Evolutionary conservation across 1,284 basidiomycete species (phyloP).

Genomic region (Pseudozyma flocculosa): DNA sequence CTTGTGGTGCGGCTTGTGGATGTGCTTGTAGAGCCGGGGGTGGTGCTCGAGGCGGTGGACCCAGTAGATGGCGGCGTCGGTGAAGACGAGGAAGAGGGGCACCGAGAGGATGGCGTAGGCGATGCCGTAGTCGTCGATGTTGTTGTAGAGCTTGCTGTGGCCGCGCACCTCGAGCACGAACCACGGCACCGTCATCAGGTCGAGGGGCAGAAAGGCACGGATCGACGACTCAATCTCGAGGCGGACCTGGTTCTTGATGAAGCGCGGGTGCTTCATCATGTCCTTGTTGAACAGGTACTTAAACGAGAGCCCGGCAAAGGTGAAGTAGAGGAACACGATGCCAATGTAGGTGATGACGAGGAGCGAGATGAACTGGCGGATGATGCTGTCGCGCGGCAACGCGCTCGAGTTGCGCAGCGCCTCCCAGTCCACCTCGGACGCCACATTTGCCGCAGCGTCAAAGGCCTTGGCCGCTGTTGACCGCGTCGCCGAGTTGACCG

Average conservation of each 20-base stretch:
- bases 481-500: too few relatives aligned
- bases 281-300: conserved; percentile 88
- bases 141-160: conserved; percentile 75
- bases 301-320: conserved; percentile 77
- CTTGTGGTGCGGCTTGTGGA: conserved; percentile 97
- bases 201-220: conserved; percentile 70
- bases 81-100: conserved; percentile 76
- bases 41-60: conserved; percentile 87
- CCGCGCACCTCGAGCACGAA: conserved; percentile 91
- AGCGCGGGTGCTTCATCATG: conserved; percentile 92
- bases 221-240: conserved; percentile 79
- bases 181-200: conserved; percentile 82
- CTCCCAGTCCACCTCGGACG: conserved; percentile 19
- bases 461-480: too few relatives aligned
- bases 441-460: not conserved
- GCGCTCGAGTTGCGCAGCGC: conserved; percentile 25
- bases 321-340: conserved; percentile 68
- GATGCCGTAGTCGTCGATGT: conserved; percentile 63
- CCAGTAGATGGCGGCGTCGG: conserved; percentile 91
- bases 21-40: conserved; percentile 80
- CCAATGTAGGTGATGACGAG: conserved; percentile 74
- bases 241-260: conserved; percentile 77
- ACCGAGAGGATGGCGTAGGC: conserved; percentile 52
- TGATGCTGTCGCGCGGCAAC: conserved; percentile 41
- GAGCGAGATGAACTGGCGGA: conserved; percentile 75